These are phyloP conservation scores for Craterostigma plantagineum DNA, from an alignment of 257 asterid genomes.

Conservation along the genomic window DNA sequence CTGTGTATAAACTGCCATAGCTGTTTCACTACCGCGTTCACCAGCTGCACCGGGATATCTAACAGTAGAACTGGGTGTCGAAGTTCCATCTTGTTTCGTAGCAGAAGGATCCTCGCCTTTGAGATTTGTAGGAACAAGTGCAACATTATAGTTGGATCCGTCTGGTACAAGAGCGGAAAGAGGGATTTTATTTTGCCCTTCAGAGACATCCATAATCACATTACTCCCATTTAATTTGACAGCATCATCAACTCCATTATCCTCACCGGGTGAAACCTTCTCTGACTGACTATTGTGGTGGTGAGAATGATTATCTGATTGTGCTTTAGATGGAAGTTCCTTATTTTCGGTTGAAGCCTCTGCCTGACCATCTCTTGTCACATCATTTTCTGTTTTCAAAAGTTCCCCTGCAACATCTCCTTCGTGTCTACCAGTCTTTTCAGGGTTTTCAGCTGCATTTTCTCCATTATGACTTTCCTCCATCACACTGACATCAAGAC, in stretches of 20 bases:
- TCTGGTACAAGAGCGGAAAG: conserved; percentile 1
- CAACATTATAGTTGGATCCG: conserved; percentile 9
- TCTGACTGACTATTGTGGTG: conserved; percentile 10
- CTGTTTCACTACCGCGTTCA: conserved; percentile 16
- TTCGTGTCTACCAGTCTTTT: conserved; percentile 9
- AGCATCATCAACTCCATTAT: conserved; percentile 15
- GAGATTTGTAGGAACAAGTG: conserved; percentile 16
- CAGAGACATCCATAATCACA: conserved; percentile 9
- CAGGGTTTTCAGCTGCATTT: conserved; percentile 16
- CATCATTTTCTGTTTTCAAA: conserved; percentile 13
- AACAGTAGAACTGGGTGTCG: conserved; percentile 20
- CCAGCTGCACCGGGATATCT: conserved; percentile 21
- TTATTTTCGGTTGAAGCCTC: not conserved
- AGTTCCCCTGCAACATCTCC: conserved; percentile 9
- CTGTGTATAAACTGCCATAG: conserved; percentile 13
- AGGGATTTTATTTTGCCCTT: conserved; percentile 11
- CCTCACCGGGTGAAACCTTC: conserved; percentile 13
- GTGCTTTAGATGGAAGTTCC: conserved; percentile 18
- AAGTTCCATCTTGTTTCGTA: conserved; percentile 17
- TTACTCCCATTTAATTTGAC: conserved; percentile 14
- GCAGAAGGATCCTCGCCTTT: conserved; percentile 11
- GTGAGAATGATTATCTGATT: conserved; percentile 22
- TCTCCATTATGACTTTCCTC: conserved; percentile 13
- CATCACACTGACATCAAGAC: conserved; percentile 6
- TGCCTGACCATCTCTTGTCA: conserved; percentile 6